A percentile compares a stretch with the other conserved stretches of the same genome.
Conservation (phyloP, 108 stramenopile genomes). For the Fragilariopsis cylindrus region DNA sequence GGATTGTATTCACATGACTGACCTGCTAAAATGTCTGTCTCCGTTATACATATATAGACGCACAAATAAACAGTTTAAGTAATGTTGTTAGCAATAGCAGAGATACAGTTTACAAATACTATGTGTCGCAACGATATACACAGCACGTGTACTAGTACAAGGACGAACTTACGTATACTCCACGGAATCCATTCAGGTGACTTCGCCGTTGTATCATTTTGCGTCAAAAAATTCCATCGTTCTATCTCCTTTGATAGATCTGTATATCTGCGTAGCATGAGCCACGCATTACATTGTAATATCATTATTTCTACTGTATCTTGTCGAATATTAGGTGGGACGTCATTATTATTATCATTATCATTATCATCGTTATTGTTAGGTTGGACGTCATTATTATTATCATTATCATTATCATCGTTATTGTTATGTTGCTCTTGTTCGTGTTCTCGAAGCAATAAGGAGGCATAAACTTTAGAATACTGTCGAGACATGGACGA, state of each 20-base stretch:
- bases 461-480: conserved; percentile 38
- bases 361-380: not conserved
- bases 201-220: conserved; percentile 27
- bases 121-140: no score
- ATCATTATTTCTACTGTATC: conserved; percentile 71
- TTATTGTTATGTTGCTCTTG: conserved; percentile 2
- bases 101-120: not conserved
- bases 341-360: not conserved
- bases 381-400: not conserved
- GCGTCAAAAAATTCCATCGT: conserved; percentile 48
- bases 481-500: conserved; percentile 8
- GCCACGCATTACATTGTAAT: conserved; percentile 61
- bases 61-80: conserved; percentile 12
- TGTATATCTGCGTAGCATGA: conserved; percentile 57
- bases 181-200: conserved; percentile 45
- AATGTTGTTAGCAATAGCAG: not conserved
- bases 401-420: not conserved
- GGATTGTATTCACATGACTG: conserved; percentile 52
- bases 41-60: conserved; percentile 32
- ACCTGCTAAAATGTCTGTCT: conserved; percentile 56
- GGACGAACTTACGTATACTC: conserved; percentile 25
- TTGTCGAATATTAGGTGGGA: conserved; percentile 10
- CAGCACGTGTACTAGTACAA: not conserved
- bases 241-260: conserved; percentile 62
- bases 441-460: conserved; percentile 21